Evolutionary conservation across 306 rosid genomes (phyloP), one percentile per base, ranked within the genome.

Genomic region (Biancaea sappan): DNA sequence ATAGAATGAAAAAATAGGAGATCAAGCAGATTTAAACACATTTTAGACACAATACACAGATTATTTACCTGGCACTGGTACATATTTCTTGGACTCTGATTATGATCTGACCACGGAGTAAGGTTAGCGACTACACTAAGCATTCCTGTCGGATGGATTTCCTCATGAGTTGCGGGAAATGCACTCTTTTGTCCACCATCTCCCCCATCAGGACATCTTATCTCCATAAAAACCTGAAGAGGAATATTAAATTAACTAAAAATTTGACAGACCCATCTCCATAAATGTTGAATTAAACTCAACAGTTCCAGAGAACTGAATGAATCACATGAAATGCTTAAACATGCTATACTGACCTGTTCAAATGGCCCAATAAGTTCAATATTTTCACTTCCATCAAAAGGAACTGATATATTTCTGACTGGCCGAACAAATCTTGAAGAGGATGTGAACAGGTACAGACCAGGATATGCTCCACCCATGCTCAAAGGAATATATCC

Each of bases 61-160:
- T 41, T 32, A 77, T 41, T 47, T 65, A 94, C 98, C 97, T 94
- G 97, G 80, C 98, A 94, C 88, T 91, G 98, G 81, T 94, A 91
- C 98, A 94, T 91, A 81, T 94, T 94, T 8, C 97, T 91, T 32
- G 98, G 98, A 84, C 98, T 94, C 81, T 94, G 98, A 87, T 94
- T 94, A 83, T 94, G 97, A 70, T 94, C 97, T 38, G 97, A 90
- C 98, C 98, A 94, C 28, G 98, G 98, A 24, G 96, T 94, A 71
- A 90, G 99, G 79, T 84, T 94, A 46, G 95, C 99, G 61, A 92
- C 97, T 43, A 94, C 95, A 80, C 97, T 94, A 18, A 94, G 92
- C 96, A 92, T 92, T 72, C 89, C 93, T 59, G 99, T 94, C 73
- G 99, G 97, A 84, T 92, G 96, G 69, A 92, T 88, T 92, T 94